Conservation (phyloP, 2,329 filamentous ascomycete species). For the Pseudogymnoascus sp. region DNA sequence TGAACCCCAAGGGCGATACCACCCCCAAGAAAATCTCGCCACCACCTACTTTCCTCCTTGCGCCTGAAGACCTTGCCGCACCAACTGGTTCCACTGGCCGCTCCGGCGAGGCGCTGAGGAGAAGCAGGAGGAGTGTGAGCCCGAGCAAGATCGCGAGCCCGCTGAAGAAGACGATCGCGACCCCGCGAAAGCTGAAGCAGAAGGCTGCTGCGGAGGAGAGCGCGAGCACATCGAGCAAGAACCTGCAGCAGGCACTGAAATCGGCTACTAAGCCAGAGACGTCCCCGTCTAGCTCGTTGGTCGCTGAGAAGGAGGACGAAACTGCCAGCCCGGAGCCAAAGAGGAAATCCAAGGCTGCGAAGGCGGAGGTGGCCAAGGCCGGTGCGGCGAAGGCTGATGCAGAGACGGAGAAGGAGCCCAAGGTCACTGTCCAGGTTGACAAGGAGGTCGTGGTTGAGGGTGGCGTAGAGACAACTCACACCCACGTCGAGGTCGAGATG, state of each 20-base stretch:
- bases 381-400: conserved; percentile 33
- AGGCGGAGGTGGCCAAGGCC: conserved; percentile 20
- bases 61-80: conserved; percentile 32
- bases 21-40: conserved; percentile 68
- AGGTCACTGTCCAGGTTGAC: conserved; percentile 63
- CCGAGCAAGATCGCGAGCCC: conserved; percentile 45
- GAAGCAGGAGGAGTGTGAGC: conserved; percentile 51
- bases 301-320: neutral
- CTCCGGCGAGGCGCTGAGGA: conserved; percentile 29
- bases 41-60: conserved; percentile 65
- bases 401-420: conserved; percentile 42
- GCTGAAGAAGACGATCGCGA: conserved; percentile 21
- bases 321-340: neutral
- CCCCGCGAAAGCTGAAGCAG: conserved; percentile 38
- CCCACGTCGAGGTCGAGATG: conserved; percentile 67
- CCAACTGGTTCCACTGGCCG: conserved; percentile 28
- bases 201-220: conserved; percentile 41
- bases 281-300: neutral
- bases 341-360: conserved; percentile 10
- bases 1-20: conserved; percentile 28
- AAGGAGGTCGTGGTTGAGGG: conserved; percentile 47
- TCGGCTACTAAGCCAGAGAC: conserved; percentile 27
- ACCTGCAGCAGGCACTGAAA: conserved; percentile 39
- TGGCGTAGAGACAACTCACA: conserved; percentile 62
- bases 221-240: conserved; percentile 39